A percentile compares a stretch with the other conserved stretches of the same genome.
Evolutionary conservation across 495 filamentous ascomycete species (phyloP).

Genomic region (Clohesyomyces aquaticus): DNA sequence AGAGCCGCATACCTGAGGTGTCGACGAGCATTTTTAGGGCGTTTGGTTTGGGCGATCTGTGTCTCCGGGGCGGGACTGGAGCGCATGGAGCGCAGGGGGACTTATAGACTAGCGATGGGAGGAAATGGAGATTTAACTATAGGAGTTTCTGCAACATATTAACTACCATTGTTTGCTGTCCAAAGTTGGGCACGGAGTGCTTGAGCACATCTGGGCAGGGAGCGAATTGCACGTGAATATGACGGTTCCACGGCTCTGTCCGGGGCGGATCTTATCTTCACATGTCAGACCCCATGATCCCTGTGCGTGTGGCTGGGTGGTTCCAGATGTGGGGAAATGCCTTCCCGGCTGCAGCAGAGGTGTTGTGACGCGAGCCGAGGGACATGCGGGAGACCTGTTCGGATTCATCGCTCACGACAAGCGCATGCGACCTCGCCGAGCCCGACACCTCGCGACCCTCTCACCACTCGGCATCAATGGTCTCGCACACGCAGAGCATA

Average conservation of each 20-base stretch:
- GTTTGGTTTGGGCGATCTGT: neutral
- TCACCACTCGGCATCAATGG: neutral
- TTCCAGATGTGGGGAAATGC: neutral
- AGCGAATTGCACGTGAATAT: too few relatives aligned
- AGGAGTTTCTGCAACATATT: too few relatives aligned
- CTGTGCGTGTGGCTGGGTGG: neutral
- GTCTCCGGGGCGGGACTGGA: neutral
- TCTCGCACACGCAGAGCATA: neutral
- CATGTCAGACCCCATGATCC: neutral
- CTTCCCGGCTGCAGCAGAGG: too few relatives aligned
- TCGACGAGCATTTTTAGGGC: neutral
- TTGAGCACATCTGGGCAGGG: too few relatives aligned
- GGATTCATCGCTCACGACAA: neutral
- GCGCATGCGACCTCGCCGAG: neutral
- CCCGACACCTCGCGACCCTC: neutral
- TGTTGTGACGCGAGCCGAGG: neutral
- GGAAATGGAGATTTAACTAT: too few relatives aligned
- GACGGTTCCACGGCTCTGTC: too few relatives aligned
- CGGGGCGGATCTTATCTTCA: neutral
- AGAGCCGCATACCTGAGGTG: constrained; percentile 1
- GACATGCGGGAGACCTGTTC: too few relatives aligned
- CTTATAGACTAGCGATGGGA: neutral
- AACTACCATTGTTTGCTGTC: neutral
- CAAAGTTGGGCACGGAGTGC: neutral
- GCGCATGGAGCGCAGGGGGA: neutral